These are phyloP conservation scores for Sugiyamaella americana DNA, from an alignment of 805 yeast genomes.

Conservation along the genomic window DNA sequence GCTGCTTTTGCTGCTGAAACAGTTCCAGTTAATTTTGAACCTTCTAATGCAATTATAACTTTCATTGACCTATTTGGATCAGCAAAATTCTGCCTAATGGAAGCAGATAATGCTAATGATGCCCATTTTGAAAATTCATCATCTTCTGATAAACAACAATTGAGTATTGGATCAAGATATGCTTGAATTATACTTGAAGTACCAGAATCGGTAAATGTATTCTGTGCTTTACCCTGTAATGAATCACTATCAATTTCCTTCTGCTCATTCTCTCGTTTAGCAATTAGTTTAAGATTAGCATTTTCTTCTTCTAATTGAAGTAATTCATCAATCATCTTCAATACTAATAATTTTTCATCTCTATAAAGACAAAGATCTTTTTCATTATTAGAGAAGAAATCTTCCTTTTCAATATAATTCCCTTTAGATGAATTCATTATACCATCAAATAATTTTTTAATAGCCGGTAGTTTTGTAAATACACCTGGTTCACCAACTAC, in stretches of 20 bases:
- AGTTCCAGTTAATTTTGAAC: conserved; percentile 43
- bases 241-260: conserved; percentile 39
- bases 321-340: conserved; percentile 54
- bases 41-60: conserved; percentile 62
- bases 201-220: conserved; percentile 57
- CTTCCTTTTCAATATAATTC: background rate
- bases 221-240: conserved; percentile 49
- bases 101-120: conserved; percentile 47
- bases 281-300: conserved; percentile 36
- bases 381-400: conserved; percentile 3
- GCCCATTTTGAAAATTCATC: conserved; percentile 45
- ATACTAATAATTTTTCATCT: conserved; percentile 33
- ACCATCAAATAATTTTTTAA: conserved; percentile 48
- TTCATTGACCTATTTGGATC: conserved; percentile 54
- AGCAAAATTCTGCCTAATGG: conserved; percentile 61
- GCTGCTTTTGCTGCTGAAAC: conserved; percentile 45
- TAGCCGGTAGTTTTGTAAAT: conserved; percentile 48
- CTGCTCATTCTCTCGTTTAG: conserved; percentile 33
- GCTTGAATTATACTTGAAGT: conserved; percentile 68
- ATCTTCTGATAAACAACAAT: conserved; percentile 43
- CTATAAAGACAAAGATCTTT: background rate
- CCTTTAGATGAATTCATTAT: conserved; percentile 35
- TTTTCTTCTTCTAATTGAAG: conserved; percentile 39
- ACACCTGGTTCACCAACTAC: conserved; percentile 60
- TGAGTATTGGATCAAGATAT: conserved; percentile 44